Evolutionary conservation across 139 green algal genomes (phyloP), one percentile per base, ranked within the genome.

Genomic region (Picochlorum sp.): DNA sequence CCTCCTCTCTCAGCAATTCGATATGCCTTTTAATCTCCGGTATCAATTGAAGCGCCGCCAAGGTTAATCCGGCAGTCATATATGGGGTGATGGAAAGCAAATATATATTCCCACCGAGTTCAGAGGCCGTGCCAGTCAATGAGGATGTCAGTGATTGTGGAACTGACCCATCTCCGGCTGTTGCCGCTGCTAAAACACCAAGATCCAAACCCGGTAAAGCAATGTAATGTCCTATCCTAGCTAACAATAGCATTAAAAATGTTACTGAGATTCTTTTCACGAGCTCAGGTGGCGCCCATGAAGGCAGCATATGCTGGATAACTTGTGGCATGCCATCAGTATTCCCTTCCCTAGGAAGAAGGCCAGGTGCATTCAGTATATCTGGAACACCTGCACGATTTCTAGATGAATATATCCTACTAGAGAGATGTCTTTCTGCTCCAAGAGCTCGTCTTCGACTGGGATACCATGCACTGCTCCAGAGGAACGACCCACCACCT

Each of bases 1-100:
- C 69, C 23, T 57, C 34, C 34, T 75, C 69, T 15, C 50, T 37
- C 23, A 70, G 24, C 18, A 15, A 21, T 16, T 70, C 31, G 18
- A 70, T 18, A 15, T 64, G 50, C 6, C n/a, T 28, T 18, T 56
- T 49, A 0, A 70, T 10, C 8, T 65, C 51, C 14, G 64, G 64
- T 20, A 57, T 59, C 23, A 66, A 38, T 41, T 66, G 60, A 15
- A 57, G 60, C 24, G 37, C 15, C 7, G 60, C 23, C 15, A 57
- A 21, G 13, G 60, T 55, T 37, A 66, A 54, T 11, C 38, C n/a
- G 38, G 60, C 60, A 37, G 60, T 56, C 60, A 66, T 66, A 20
- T 56, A 66, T 0, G 60, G 60, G 8, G 37, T 44, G 6, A 66
- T 66, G 8, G 24, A 50, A 10, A 66, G 37, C 26, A 66, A 45